Evolutionary conservation across 306 rosid genomes (phyloP).

Genomic region (Acacia confusa): DNA sequence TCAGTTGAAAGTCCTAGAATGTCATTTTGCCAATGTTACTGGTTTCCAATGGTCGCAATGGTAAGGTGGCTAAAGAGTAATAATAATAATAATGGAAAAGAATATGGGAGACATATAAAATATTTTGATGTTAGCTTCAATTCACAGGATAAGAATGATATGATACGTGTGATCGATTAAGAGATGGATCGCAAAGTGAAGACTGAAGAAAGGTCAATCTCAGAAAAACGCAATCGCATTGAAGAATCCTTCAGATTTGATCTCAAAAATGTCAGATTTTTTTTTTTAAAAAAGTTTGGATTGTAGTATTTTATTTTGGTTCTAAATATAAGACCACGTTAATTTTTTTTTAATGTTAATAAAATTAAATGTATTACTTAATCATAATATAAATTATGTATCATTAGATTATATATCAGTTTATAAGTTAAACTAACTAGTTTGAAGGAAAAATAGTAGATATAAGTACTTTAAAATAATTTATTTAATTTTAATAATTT

Average conservation of each 20-base stretch:
- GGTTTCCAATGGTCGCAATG: not conserved
- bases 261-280: not conserved
- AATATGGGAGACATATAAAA: not conserved
- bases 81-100: not conserved
- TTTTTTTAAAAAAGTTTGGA: no score
- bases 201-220: constrained; percentile 16
- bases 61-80: not conserved
- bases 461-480: no score
- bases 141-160: not conserved
- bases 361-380: no score
- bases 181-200: not conserved
- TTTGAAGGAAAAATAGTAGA: rapidly evolving
- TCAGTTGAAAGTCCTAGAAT: not conserved
- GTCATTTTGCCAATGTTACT: not conserved
- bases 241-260: constrained; percentile 2
- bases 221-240: constrained; percentile 18
- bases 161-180: not conserved
- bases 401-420: no score
- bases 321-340: no score
- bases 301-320: not conserved
- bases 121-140: not conserved
- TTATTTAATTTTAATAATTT: no score
- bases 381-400: no score
- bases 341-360: no score
- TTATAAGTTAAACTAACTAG: no score